phyloP scores from a whole-genome alignment of 2,329 filamentous ascomycete genomes.

The Graphiopsis chlorocephala region DNA sequence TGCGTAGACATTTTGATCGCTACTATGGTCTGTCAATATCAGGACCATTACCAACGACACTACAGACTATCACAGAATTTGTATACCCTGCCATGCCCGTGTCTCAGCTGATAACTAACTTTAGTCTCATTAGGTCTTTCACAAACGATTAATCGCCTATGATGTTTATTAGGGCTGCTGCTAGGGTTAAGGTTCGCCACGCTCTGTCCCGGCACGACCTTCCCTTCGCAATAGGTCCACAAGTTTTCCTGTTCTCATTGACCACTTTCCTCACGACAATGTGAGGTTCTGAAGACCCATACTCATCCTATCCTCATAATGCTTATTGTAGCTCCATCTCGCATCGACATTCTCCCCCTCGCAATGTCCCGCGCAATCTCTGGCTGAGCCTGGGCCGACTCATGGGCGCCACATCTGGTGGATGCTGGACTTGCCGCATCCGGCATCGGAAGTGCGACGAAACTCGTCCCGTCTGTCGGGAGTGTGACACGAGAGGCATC shows the following conservation, averaged over 20 bases:
- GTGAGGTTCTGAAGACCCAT: not conserved
- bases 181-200: not conserved
- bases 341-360: not conserved
- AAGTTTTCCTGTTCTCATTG: not conserved
- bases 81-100: too few relatives aligned
- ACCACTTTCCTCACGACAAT: not conserved
- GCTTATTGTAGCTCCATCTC: not conserved
- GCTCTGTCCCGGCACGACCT: not conserved
- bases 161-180: not conserved
- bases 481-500: not conserved
- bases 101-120: too few relatives aligned
- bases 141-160: not conserved
- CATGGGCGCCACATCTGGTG: not conserved
- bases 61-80: too few relatives aligned
- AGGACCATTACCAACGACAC: too few relatives aligned
- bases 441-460: not conserved
- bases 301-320: not conserved
- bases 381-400: not conserved
- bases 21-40: too few relatives aligned
- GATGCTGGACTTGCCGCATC: constrained; percentile 6
- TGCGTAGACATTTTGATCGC: too few relatives aligned
- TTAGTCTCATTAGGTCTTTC: too few relatives aligned
- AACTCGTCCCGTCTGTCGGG: not conserved
- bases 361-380: not conserved
- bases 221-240: not conserved